Evolutionary conservation across 192 early-diverging fungal species (phyloP).

Genomic region (Coemansia sp.): DNA sequence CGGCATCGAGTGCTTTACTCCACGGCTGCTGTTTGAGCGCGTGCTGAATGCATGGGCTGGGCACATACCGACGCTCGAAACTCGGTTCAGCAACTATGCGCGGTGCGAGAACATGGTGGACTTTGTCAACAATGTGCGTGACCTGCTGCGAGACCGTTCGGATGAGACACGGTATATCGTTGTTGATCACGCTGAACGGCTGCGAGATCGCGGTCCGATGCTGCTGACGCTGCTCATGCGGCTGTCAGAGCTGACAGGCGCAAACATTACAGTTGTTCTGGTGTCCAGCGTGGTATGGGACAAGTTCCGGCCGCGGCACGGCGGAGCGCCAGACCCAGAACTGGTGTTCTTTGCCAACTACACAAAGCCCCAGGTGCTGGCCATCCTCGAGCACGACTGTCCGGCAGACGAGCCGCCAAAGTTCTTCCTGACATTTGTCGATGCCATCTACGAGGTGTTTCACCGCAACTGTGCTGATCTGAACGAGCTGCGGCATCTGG

Average conservation of each 20-base stretch:
- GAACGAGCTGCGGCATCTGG: conserved; percentile 82
- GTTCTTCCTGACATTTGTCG: conserved; percentile 75
- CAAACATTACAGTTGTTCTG: conserved; percentile 66
- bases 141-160: conserved; percentile 14
- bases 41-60: conserved; percentile 66
- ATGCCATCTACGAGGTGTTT: conserved; percentile 81
- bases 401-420: conserved; percentile 56
- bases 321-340: conserved; percentile 63
- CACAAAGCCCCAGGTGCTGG: conserved; percentile 64
- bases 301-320: conserved; percentile 70
- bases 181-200: conserved; percentile 76
- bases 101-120: conserved; percentile 71
- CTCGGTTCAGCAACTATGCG: conserved; percentile 50
- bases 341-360: conserved; percentile 76
- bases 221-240: conserved; percentile 70
- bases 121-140: conserved; percentile 58
- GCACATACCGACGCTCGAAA: conserved; percentile 50
- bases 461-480: conserved; percentile 77
- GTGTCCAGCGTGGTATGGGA: conserved; percentile 75
- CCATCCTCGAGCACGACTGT: conserved; percentile 73
- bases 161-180: conserved; percentile 54
- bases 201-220: conserved; percentile 68
- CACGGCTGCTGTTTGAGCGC: conserved; percentile 77
- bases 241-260: conserved; percentile 63
- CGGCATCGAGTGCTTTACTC: conserved; percentile 75